These are phyloP conservation scores for Colletotrichum euphorbiae DNA, from an alignment of 2,329 filamentous ascomycete genomes.

Conservation along the genomic window DNA sequence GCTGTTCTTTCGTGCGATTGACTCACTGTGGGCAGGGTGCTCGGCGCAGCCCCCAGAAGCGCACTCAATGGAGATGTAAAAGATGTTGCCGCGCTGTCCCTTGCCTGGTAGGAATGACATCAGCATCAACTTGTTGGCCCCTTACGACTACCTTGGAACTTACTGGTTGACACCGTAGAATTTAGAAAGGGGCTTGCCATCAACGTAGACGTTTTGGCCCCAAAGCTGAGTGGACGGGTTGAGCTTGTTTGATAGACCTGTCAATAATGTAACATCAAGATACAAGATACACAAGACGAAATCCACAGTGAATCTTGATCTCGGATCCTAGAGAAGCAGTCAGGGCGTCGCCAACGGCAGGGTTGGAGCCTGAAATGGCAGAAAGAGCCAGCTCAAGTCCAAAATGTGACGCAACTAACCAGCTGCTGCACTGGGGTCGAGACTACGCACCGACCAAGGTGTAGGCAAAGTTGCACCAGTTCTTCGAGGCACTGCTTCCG, in stretches of 20 bases:
- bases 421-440: not conserved
- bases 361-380: not conserved
- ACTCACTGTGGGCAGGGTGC: conserved; percentile 20
- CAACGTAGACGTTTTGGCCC: conserved; percentile 16
- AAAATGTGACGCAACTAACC: not conserved
- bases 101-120: conserved; percentile 3
- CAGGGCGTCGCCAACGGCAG: conserved; percentile 4
- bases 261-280: not conserved
- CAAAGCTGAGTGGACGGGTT: conserved; percentile 14
- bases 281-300: no score
- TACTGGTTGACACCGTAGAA: conserved; percentile 4
- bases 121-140: not conserved
- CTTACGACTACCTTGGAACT: not conserved
- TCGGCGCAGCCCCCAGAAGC: conserved; percentile 15
- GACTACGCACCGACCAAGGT: conserved; percentile 10
- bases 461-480: conserved; percentile 28
- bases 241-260: not conserved
- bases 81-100: conserved; percentile 16
- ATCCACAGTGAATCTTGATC: conserved; percentile 19
- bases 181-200: conserved; percentile 17
- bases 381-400: not conserved
- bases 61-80: conserved; percentile 30
- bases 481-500: not conserved
- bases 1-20: no score
- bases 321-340: conserved; percentile 8